Percentiles rank a stretch among this genome's conserved stretches.
Conservation (phyloP, 495 filamentous ascomycete genomes). For the Trichocladium antarcticum region DNA sequence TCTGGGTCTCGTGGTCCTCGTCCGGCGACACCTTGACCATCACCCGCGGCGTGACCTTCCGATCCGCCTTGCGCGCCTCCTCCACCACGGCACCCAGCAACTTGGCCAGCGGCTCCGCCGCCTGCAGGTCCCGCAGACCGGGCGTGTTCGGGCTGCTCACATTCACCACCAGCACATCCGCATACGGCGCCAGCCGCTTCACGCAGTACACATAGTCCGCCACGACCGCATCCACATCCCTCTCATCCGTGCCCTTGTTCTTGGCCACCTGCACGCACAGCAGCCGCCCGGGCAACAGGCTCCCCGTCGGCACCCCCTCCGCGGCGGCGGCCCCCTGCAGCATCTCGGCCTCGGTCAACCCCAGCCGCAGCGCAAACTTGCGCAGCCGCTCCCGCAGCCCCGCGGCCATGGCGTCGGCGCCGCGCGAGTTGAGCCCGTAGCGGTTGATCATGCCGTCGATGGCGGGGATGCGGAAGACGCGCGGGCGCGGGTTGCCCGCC, state of each 20-base stretch:
- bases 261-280: slow-evolving; percentile 95
- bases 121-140: slow-evolving; percentile 74
- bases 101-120: slow-evolving; percentile 63
- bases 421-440: slow-evolving; percentile 86
- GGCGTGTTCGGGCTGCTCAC: slow-evolving; percentile 95
- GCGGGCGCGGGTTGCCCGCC: slow-evolving; percentile 71
- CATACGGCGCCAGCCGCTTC: slow-evolving; percentile 65
- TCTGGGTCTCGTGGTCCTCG: slow-evolving; percentile 70
- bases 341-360: slow-evolving; percentile 59
- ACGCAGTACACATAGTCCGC: slow-evolving; percentile 83
- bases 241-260: slow-evolving; percentile 79
- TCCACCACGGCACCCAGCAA: slow-evolving; percentile 74
- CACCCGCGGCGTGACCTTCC: slow-evolving; percentile 66
- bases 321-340: slow-evolving; percentile 52
- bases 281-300: slow-evolving; percentile 58
- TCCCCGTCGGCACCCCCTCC: slow-evolving; percentile 56
- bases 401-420: slow-evolving; percentile 75
- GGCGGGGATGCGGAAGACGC: slow-evolving; percentile 74
- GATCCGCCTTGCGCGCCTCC: slow-evolving; percentile 52
- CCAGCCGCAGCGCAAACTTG: slow-evolving; percentile 58
- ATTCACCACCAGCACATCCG: slow-evolving; percentile 92
- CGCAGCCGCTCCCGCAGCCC: slow-evolving; percentile 66
- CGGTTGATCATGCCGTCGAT: slow-evolving; percentile 86
- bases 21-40: slow-evolving; percentile 98
- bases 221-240: slow-evolving; percentile 71